Base-by-base conservation (phyloP, 768 basidiomycete genomes). In the Fomitopsis serialis region DNA sequence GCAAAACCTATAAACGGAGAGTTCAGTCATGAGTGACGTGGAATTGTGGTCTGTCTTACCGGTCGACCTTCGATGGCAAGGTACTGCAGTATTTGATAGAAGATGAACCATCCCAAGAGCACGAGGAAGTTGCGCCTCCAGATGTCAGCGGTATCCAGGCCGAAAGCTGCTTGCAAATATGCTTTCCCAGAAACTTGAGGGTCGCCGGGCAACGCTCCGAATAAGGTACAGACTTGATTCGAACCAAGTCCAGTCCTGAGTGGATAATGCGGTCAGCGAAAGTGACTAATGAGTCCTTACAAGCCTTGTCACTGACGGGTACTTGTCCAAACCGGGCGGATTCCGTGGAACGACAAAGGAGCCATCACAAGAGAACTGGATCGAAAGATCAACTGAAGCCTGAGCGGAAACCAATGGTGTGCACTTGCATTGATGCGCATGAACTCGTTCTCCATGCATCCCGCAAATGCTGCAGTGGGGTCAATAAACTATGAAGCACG, bases 381-480 rank as follows among this genome's bases (percentile, higher is more conserved):
- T 60, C 54, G 52, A 37, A 24, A n/a, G 53, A 44, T 53, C 42
- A 54, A 50, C 55, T 53, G 36, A 21, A 51, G 7, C 55, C 52
- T 35, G 54, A n/a, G n/a, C n/a, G n/a, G n/a, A n/a, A n/a, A n/a
- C 32, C 25, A 45, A 3, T 17, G 58, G 12, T 48, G n/a, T n/a
- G 58, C n/a, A 66, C 73, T 58, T 63, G 86, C 86, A n/a, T 77
- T 66, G 34, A 83, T 80, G 15, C 81, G 80, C 74, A 76, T 80
- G n/a, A 68, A 92, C 66, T 96, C 92, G 66, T 94, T 94, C 68
- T 87, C 83, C 84, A 95, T 87, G 36, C 78, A 72, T 2, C 81
- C 83, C 58, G 86, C 80, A 78, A 88, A 93, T 0, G 81, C 83
- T 84, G 52, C 36, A n/a, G n/a, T n/a, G 45, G 36, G 32, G 6